Base-by-base conservation (phyloP, 345 rosid genomes). In the Trapa bicornis region DNA sequence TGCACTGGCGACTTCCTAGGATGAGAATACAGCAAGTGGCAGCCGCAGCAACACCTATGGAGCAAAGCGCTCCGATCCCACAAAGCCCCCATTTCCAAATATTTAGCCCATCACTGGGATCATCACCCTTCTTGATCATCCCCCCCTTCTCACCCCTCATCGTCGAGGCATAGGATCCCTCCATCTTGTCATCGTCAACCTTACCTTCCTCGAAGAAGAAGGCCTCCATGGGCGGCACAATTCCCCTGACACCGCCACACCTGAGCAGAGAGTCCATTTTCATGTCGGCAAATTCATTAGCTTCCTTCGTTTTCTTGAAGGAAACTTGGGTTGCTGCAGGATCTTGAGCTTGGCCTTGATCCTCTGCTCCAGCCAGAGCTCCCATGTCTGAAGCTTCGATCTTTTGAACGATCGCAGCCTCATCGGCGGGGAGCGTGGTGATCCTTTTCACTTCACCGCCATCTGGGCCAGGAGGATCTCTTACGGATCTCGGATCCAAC, bases 241-340 rank as follows among this genome's bases (percentile, higher is more conserved):
- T 38, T 33, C 63, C 60, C 37, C 37, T 38, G 68, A 62, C 65
- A 2, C 76, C 75, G 47, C 69, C 80, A 3, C 68, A 53, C 61
- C 74, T 71, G 60, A 86, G 80, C 80, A 89, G 87, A 32, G 86
- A 75, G 78, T 82, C 91, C 86, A 88, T 17, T 84, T 80, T 92
- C 92, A 85, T 87, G 97, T 93, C 98, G 94, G 75, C 92, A 71
- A 86, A 93, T 93, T 93, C 80, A 78, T 88, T 80, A 78, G 85
- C 88, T 84, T 79, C 84, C 79, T 71, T 76, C 76, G 74, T 77
- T 77, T 82, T 87, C 86, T 81, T 84, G 82, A 89, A 92, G 91
- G 83, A 88, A 73, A 90, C 86, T 70, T 83, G 87, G 54, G 96
- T 83, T 29, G 32, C 37, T 9, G 70, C 29, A 22, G 29, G 29